Percentiles rank a stretch among this genome's conserved stretches.
Conservation (phyloP, 352 stramenopile genomes). For the Peronospora belbahrii region DNA sequence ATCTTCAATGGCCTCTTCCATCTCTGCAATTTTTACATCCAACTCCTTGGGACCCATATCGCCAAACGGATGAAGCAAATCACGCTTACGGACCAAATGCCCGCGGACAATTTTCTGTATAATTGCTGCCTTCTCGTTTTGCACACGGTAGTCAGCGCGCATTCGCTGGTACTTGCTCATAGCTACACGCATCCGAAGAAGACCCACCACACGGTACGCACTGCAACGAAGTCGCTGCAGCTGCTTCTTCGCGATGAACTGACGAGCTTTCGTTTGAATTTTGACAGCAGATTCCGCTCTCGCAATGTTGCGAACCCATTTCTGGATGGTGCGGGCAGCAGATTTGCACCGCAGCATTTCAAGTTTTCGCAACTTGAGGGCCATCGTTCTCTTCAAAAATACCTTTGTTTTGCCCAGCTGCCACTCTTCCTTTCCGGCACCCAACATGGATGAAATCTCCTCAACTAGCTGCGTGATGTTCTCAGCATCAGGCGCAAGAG, state of each 20-base stretch:
- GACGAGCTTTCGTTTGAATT: constrained; percentile 67
- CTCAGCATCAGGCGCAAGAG: constrained; percentile 73
- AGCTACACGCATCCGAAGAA: constrained; percentile 56
- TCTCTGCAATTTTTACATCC: constrained; percentile 62
- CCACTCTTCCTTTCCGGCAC: constrained; percentile 84
- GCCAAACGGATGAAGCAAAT: constrained; percentile 72
- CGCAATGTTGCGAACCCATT: constrained; percentile 75
- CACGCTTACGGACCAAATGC: constrained; percentile 61
- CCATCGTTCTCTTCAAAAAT: constrained; percentile 74
- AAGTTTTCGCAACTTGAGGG: constrained; percentile 77
- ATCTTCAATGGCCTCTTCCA: constrained; percentile 73
- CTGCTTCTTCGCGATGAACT: constrained; percentile 53
- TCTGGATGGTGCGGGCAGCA: constrained; percentile 73
- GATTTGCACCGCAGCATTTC: constrained; percentile 77
- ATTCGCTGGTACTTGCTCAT: constrained; percentile 51
- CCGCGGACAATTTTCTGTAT: constrained; percentile 73
- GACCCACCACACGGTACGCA: constrained; percentile 52
- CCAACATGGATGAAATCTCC: constrained; percentile 79
- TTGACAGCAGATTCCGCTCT: constrained; percentile 41
- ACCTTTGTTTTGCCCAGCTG: constrained; percentile 86
- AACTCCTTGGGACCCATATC: constrained; percentile 72
- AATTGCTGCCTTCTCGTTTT: constrained; percentile 45
- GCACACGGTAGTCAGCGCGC: constrained; percentile 41
- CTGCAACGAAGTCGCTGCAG: constrained; percentile 44
- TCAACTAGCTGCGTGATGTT: constrained; percentile 79